Base-by-base conservation (phyloP, 2,329 filamentous ascomycete species). In the Colletotrichum paranaense region DNA sequence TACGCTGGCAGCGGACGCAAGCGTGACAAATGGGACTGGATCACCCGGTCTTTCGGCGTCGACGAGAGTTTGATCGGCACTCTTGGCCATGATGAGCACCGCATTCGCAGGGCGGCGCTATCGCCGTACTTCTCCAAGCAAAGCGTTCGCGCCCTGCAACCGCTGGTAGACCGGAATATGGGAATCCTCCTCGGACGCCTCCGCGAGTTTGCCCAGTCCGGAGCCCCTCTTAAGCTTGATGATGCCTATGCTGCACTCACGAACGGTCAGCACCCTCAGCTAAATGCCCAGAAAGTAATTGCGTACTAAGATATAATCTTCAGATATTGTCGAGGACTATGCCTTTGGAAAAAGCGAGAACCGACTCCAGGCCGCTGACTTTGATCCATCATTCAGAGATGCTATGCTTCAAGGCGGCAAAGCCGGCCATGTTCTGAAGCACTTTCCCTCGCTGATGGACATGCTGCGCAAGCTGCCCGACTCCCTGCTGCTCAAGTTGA, bases 21-120 rank as follows among this genome's bases (percentile, higher is more conserved):
- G 57, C 28, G 28, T 28, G 57, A 59, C 57, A 59, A 38, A 59
- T 32, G 32, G 28, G 32, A 38, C 16, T 59, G 57, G 57, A 32
- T 32, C 32, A 59, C 28, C 32, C 76, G 52, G n/a, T 55, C 1
- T 55, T 55, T 73, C 22, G 77, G 74, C 74, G 67, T 75, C 62
- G 52, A 72, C 26, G 66, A 59, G 32, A n/a, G 28, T 28, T 26
- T 59, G 32, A 38, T 32, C 26, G 28, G 28, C 2, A 59, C 57
- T 38, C 28, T 59, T 28, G 28, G 28, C n/a, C 57, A 59, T 6
- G 57, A 59, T 19, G 57, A 32, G 57, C 57, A 59, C 57, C 28
- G 28, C 32, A 28, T 59, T 1, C 24, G 57, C 8, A 32, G 57
- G n/a, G 57, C 57, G 32, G 57, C 57, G n/a, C 28, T 59, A 5